These are phyloP conservation scores for Saitozyma podzolica DNA, from an alignment of 768 basidiomycete species.

Conservation along the genomic window DNA sequence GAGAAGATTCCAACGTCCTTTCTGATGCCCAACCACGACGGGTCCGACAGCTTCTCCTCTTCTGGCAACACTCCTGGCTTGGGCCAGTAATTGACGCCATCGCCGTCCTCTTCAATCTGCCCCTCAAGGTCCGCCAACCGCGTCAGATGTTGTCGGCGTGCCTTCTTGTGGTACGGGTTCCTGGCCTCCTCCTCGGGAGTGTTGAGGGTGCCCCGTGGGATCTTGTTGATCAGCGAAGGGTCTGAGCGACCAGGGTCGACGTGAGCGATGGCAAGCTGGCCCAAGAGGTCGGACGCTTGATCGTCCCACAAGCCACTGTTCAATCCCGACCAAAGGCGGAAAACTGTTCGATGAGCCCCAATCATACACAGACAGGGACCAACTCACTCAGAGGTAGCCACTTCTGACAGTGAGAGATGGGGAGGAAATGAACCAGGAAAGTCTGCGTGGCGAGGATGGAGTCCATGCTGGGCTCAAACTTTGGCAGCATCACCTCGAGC, in stretches of 20 bases:
- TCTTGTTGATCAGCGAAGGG: conserved; percentile 64
- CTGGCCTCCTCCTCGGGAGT: conserved; percentile 36
- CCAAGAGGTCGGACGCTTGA: conserved; percentile 79
- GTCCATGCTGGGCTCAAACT: conserved; percentile 58
- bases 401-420: conserved; percentile 76
- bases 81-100: conserved; percentile 40
- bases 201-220: conserved; percentile 41
- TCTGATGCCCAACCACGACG: conserved; percentile 47
- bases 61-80: conserved; percentile 25
- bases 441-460: conserved; percentile 77
- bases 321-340: conserved; percentile 82
- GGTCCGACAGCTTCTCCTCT: conserved; percentile 29
- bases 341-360: conserved; percentile 54
- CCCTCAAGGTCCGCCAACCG: conserved; percentile 38
- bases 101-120: conserved; percentile 36
- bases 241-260: conserved; percentile 74
- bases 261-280: conserved; percentile 75
- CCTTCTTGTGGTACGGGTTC: conserved; percentile 25
- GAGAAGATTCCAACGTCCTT: conserved; percentile 72
- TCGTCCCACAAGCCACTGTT: conserved; percentile 89
- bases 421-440: conserved; percentile 81
- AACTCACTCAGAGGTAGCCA: conserved; percentile 68
- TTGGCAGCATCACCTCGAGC: conserved; percentile 80
- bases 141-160: conserved; percentile 26
- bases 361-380: background rate